Percentiles rank a stretch among this genome's conserved stretches.
These are phyloP conservation scores for Aspergillus cejpii DNA, from an alignment of 2,329 filamentous ascomycete genomes.

Conservation along the genomic window DNA sequence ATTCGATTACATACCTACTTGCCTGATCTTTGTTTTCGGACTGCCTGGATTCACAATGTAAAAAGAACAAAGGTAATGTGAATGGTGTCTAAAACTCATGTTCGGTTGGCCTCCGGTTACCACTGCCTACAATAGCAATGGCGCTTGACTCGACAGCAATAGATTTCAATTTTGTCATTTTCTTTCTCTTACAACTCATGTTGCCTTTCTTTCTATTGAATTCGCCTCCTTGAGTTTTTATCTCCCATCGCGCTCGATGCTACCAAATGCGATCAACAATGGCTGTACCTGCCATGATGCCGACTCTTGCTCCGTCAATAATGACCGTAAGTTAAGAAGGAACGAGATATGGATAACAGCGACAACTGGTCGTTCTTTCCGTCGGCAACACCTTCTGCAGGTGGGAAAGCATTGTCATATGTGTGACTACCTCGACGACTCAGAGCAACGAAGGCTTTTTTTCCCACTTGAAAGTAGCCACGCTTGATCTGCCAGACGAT, in stretches of 20 bases:
- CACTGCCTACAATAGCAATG: constrained; percentile 12
- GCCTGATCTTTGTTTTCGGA: constrained; percentile 1
- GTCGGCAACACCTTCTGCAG: background rate
- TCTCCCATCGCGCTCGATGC: too few relatives aligned
- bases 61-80: constrained; percentile 28
- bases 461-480: background rate
- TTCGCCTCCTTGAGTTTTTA: background rate
- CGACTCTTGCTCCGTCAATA: background rate
- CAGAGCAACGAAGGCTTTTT: background rate
- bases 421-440: too few relatives aligned
- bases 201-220: constrained; percentile 4
- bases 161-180: constrained; percentile 20
- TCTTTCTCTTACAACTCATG: constrained; percentile 1
- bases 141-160: constrained; percentile 24
- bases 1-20: constrained; percentile 2
- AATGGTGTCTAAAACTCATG: constrained; percentile 16
- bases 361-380: background rate
- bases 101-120: constrained; percentile 5
- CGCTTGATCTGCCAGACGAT: background rate
- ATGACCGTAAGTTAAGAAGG: background rate
- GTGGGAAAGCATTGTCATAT: too few relatives aligned
- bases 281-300: background rate
- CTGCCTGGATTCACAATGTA: constrained; percentile 15
- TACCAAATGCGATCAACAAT: too few relatives aligned
- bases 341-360: background rate